Base-by-base conservation (phyloP, 2,329 filamentous ascomycete species). In the Incumbomyces lentus region DNA sequence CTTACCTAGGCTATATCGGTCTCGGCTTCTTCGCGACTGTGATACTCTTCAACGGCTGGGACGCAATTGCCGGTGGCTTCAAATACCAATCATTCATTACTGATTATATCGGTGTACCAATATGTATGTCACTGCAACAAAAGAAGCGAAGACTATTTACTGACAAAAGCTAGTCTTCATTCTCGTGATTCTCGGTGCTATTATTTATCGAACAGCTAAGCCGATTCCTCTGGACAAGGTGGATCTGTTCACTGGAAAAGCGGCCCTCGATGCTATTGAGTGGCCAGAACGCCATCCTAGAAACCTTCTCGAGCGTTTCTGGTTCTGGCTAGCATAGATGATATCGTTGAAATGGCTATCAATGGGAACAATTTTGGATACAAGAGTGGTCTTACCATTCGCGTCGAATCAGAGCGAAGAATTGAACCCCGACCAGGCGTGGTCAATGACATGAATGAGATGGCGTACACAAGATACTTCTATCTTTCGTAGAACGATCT, bases 1-100 rank as follows among this genome's bases (percentile, higher is more conserved):
- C 85, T 1, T 87, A 80, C 55, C 73, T 76, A 0, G 81, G 83
- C 0, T 87, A 74, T 56, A 76, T 79, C 35, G 78, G 77, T 0
- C 63, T 85, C 6, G 22, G 56, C 1, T 59, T 64, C 65, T 74
- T 62, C 49, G 74, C 69, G 55, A 63, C 76, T 35, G 64, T 81
- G 26, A 81, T 85, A 45, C 61, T 87, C 5, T 71, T 86, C 46
- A 86, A 84, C n/a, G 75, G 79, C 79, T 86, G 64, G 44, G 58
- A 60, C 3, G 58, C 60, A 1, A 65, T 67, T 42, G 58, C 56
- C 50, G 53, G 51, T 11, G 37, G 61, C 1, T 76, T 69, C 61
- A 61, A 58, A 36, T 59, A 69, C n/a, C 64, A 69, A 37, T 63
- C 63, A 33, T 76, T 76, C 58, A 63, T 76, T 44, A 75, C 72